Evolutionary conservation across 768 basidiomycete genomes (phyloP).

Genomic region (Agaricus blazei): DNA sequence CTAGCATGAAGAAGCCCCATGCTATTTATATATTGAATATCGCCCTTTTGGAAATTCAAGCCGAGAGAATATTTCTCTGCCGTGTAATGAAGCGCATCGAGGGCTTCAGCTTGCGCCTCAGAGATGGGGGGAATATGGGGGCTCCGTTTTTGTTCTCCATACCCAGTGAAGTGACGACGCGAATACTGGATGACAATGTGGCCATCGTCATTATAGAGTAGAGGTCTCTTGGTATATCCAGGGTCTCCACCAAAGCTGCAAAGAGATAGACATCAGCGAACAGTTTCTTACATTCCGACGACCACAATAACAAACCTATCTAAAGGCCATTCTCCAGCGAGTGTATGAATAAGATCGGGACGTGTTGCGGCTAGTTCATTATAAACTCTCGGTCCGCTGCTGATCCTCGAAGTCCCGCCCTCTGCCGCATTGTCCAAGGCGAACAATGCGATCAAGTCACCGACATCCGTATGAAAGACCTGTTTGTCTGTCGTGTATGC

Average conservation of each 20-base stretch:
- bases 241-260: slow-evolving; percentile 34
- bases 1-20: slow-evolving; percentile 38
- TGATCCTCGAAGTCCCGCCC: slow-evolving; percentile 40
- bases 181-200: slow-evolving; percentile 40
- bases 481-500: slow-evolving; percentile 47
- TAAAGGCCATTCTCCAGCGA: slow-evolving; percentile 38
- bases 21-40: slow-evolving; percentile 46
- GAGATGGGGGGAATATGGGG: slow-evolving; percentile 39
- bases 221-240: slow-evolving; percentile 29
- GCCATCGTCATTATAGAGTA: slow-evolving; percentile 34
- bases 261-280: background rate
- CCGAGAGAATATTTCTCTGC: slow-evolving; percentile 38
- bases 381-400: slow-evolving; percentile 37
- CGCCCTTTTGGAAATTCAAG: slow-evolving; percentile 43
- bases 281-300: background rate
- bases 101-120: slow-evolving; percentile 44
- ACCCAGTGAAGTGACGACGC: slow-evolving; percentile 42
- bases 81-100: slow-evolving; percentile 40
- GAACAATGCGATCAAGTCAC: slow-evolving; percentile 40
- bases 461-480: slow-evolving; percentile 45
- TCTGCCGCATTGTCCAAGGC: slow-evolving; percentile 36
- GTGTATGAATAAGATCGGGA: slow-evolving; percentile 35
- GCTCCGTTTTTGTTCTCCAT: slow-evolving; percentile 26
- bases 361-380: slow-evolving; percentile 42
- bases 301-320: slow-evolving; percentile 24